Percentiles rank a stretch among this genome's conserved stretches.
Conservation (phyloP, 495 filamentous ascomycete genomes). For the Margaritispora aquatica region DNA sequence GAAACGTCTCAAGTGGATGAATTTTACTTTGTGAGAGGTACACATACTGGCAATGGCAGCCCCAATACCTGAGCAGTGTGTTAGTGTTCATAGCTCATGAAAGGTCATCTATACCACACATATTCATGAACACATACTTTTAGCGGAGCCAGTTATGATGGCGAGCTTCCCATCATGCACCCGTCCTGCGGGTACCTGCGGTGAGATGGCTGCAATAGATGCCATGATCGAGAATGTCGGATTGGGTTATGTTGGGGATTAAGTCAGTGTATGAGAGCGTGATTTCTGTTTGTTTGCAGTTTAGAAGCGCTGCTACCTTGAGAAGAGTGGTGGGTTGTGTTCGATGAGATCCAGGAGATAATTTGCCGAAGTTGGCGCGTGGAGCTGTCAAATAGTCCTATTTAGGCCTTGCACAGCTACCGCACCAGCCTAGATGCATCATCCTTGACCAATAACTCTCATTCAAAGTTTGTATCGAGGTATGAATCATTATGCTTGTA, state of each 20-base stretch:
- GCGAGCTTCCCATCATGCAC: background rate
- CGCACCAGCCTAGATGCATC: background rate
- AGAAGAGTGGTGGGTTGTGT: too few relatives aligned
- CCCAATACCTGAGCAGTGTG: constrained; percentile 65
- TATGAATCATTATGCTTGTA: constrained; percentile 13
- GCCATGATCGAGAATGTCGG: background rate
- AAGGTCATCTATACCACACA: background rate
- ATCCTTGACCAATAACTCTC: background rate
- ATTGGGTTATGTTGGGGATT: background rate
- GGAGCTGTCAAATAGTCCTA: too few relatives aligned
- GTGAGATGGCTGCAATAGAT: background rate
- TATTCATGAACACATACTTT: background rate
- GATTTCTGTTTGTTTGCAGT: too few relatives aligned
- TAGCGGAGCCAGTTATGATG: background rate
- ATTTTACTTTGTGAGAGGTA: too few relatives aligned
- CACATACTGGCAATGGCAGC: constrained; percentile 70
- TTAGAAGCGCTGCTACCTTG: too few relatives aligned
- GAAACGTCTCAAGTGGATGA: too few relatives aligned
- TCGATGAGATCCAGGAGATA: too few relatives aligned
- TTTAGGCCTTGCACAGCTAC: too few relatives aligned
- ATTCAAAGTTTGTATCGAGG: constrained; percentile 8
- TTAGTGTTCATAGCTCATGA: background rate
- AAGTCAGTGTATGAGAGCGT: background rate
- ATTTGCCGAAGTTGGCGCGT: too few relatives aligned
- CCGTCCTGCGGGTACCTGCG: background rate